Evolutionary conservation across 164 flowering plant genomes (phyloP).

Genomic region (Magnolia sinica): DNA sequence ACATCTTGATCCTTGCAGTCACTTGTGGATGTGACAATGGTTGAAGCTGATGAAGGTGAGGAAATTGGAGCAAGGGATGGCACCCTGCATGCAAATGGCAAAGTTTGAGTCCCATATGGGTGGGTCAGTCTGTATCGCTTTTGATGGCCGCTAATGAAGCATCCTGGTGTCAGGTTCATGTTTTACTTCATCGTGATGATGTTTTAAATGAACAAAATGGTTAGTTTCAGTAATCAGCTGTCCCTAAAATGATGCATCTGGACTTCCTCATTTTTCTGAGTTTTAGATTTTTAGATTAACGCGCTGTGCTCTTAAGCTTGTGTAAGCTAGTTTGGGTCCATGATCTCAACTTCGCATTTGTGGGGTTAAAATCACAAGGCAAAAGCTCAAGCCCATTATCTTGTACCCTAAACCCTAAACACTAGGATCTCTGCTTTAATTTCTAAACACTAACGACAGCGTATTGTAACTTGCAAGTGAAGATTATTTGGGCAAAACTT

Average conservation of each 20-base stretch:
- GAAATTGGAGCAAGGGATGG: constrained; percentile 27
- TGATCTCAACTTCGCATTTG: no score
- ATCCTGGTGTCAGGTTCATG: neutral
- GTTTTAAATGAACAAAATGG: neutral
- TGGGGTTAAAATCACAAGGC: no score
- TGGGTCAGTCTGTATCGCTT: neutral
- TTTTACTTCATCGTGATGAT: neutral
- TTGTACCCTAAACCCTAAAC: no score
- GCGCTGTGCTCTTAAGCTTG: neutral
- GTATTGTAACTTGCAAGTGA: no score
- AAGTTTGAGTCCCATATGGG: constrained; percentile 16
- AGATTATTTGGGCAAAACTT: no score
- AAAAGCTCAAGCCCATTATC: no score
- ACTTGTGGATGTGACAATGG: constrained; percentile 44
- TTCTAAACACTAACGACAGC: no score
- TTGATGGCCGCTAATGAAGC: neutral
- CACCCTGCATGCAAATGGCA: constrained; percentile 20
- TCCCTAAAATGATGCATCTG: neutral
- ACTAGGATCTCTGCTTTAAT: no score
- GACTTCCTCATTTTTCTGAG: neutral
- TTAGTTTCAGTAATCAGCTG: neutral
- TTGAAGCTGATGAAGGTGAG: constrained; percentile 34
- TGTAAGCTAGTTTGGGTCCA: neutral
- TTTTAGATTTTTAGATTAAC: no score
- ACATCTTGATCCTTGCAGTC: constrained; percentile 33